These are phyloP conservation scores for Amanita rubescens DNA, from an alignment of 768 basidiomycete genomes.

Conservation along the genomic window DNA sequence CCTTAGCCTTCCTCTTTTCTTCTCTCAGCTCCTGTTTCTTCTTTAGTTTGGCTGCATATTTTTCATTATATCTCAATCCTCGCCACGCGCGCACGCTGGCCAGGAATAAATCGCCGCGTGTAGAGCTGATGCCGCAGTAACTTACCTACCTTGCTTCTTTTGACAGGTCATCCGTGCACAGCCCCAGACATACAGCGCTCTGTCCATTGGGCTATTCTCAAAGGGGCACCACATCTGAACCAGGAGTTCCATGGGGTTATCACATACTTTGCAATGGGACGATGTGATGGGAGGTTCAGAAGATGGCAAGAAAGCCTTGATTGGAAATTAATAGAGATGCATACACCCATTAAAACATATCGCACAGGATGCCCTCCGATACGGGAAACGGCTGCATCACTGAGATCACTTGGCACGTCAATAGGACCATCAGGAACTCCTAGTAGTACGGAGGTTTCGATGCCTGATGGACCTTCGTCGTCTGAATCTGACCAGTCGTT, in stretches of 20 bases:
- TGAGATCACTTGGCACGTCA: conserved; percentile 47
- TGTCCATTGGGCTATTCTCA: conserved; percentile 77
- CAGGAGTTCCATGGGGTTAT: conserved; percentile 69
- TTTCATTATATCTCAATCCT: conserved; percentile 61
- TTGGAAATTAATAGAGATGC: conserved; percentile 37
- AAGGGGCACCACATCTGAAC: conserved; percentile 90
- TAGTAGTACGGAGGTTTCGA: conserved; percentile 69
- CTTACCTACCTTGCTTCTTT: conserved; percentile 70
- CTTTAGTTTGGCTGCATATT: conserved; percentile 69
- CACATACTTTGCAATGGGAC: conserved; percentile 67
- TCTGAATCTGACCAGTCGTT: conserved; percentile 81
- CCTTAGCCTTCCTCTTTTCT: conserved; percentile 31
- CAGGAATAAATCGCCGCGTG: not conserved
- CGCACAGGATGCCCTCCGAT: conserved; percentile 89
- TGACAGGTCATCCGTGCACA: conserved; percentile 70
- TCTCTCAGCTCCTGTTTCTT: conserved; percentile 38
- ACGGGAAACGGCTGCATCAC: conserved; percentile 80
- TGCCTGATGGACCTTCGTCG: conserved; percentile 44
- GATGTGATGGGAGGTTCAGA: conserved; percentile 54
- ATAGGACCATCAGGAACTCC: conserved; percentile 77
- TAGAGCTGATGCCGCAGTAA: conserved; percentile 10
- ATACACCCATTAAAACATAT: conserved; percentile 45
- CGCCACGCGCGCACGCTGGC: conserved; percentile 77
- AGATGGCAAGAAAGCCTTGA: conserved; percentile 67
- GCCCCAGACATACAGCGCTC: conserved; percentile 81